These are phyloP conservation scores for Russula vinacea DNA, from an alignment of 768 basidiomycete species.

Conservation along the genomic window DNA sequence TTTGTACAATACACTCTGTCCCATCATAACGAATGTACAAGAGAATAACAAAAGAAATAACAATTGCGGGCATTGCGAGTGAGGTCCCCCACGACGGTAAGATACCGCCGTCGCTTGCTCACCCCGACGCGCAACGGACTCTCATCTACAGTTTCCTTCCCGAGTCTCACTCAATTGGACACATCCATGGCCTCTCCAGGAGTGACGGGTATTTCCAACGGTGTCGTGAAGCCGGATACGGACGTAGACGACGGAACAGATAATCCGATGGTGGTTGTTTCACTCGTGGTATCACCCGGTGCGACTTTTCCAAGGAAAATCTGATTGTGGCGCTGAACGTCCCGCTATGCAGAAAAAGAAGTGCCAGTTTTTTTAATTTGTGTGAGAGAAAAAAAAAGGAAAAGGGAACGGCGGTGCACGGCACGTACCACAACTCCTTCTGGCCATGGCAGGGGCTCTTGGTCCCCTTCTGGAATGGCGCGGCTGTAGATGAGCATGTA, in stretches of 20 bases:
- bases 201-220: slow-evolving; percentile 20
- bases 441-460: slow-evolving; percentile 35
- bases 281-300: neutral
- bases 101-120: neutral
- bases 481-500: slow-evolving; percentile 71
- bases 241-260: slow-evolving; percentile 28
- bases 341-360: slow-evolving; percentile 31
- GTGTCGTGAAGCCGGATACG: slow-evolving; percentile 26
- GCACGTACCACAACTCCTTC: slow-evolving; percentile 35
- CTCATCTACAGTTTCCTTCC: neutral
- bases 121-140: neutral
- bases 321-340: slow-evolving; percentile 40
- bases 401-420: neutral
- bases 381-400: neutral
- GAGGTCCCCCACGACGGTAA: neutral
- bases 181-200: slow-evolving; percentile 29
- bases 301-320: slow-evolving; percentile 35
- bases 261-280: neutral
- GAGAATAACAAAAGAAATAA: slow-evolving; percentile 23
- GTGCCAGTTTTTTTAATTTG: neutral
- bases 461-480: slow-evolving; percentile 33
- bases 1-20: neutral
- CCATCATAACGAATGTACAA: slow-evolving; percentile 9
- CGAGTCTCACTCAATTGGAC: slow-evolving; percentile 20
- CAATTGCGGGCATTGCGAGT: neutral